A percentile compares a stretch with the other conserved stretches of the same genome.
Conservation (phyloP, 208 protist species). For the Crithidia sp. region DNA sequence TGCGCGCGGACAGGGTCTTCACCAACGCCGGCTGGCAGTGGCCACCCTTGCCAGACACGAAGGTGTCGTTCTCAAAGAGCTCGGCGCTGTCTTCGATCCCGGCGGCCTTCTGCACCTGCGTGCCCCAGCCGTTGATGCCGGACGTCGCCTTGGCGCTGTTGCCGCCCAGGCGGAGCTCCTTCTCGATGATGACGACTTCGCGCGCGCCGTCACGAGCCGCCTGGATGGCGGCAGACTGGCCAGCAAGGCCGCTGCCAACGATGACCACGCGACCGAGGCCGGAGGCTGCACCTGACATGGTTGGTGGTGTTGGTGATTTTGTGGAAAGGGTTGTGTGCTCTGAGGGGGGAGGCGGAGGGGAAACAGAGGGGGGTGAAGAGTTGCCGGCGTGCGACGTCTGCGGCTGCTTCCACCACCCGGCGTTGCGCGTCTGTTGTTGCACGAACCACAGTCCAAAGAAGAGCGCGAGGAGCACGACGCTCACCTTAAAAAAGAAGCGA, state of each 20-base stretch:
- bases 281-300: slow-evolving; percentile 42
- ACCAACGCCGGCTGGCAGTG: slow-evolving; percentile 80
- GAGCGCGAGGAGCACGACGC: slow-evolving; percentile 20
- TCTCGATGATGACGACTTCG: slow-evolving; percentile 92
- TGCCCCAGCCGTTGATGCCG: slow-evolving; percentile 95
- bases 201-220: slow-evolving; percentile 72
- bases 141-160: slow-evolving; percentile 97
- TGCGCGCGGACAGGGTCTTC: slow-evolving; percentile 73
- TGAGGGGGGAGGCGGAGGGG: slow-evolving; percentile 12
- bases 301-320: slow-evolving; percentile 47
- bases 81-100: slow-evolving; percentile 64
- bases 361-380: slow-evolving; percentile 13
- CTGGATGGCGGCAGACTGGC: slow-evolving; percentile 80
- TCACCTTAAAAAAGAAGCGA: slow-evolving; percentile 6
- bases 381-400: background rate
- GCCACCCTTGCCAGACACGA: slow-evolving; percentile 65
- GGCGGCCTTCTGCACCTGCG: slow-evolving; percentile 75
- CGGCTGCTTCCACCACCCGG: slow-evolving; percentile 8
- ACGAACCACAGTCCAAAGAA: slow-evolving; percentile 13
- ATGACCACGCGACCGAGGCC: slow-evolving; percentile 71
- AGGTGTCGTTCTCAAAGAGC: slow-evolving; percentile 85
- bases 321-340: slow-evolving; percentile 30
- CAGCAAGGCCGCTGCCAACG: slow-evolving; percentile 85
- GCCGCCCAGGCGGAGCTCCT: slow-evolving; percentile 89
- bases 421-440: background rate